A percentile compares a stretch with the other conserved stretches of the same genome.
Evolutionary conservation across 768 basidiomycete genomes (phyloP).

Genomic region (Cyathus striatus): DNA sequence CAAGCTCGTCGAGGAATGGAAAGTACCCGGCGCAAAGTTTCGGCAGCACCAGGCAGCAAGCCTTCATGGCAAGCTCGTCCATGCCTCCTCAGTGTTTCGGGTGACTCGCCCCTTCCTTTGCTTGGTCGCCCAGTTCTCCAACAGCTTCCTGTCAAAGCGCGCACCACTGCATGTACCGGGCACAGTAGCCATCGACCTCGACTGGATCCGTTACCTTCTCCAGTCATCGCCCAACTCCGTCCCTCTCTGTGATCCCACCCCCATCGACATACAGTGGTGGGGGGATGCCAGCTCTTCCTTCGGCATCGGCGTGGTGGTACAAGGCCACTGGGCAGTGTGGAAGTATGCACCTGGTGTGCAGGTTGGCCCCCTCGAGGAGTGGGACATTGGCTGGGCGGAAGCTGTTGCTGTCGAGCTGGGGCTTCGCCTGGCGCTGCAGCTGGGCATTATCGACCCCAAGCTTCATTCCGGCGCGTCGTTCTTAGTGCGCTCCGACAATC

Average conservation of each 20-base stretch:
- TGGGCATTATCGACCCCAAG: too few relatives aligned
- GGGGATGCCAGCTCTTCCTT: conserved; percentile 29
- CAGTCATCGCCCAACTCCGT: neutral
- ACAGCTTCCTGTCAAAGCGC: conserved; percentile 7
- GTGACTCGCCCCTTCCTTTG: too few relatives aligned
- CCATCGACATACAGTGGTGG: conserved; percentile 24
- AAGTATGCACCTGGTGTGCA: conserved; percentile 17
- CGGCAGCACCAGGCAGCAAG: conserved; percentile 11
- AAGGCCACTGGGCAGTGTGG: conserved; percentile 23
- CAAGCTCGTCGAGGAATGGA: conserved; percentile 9
- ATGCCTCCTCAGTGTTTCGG: too few relatives aligned
- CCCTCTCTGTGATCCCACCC: neutral
- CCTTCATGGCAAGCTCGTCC: conserved; percentile 26
- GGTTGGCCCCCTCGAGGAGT: conserved; percentile 17
- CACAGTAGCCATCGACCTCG: neutral
- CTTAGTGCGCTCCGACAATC: too few relatives aligned
- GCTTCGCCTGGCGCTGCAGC: too few relatives aligned
- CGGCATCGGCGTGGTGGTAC: conserved; percentile 26
- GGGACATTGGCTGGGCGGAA: conserved; percentile 34
- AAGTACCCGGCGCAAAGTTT: neutral
- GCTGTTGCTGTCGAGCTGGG: too few relatives aligned
- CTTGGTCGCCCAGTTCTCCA: conserved; percentile 15
- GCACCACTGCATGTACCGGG: conserved; percentile 2
- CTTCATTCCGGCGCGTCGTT: too few relatives aligned
- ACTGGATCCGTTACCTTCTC: neutral